phyloP scores from a whole-genome alignment of 1,284 basidiomycete species.

The Peniophora sp. region DNA sequence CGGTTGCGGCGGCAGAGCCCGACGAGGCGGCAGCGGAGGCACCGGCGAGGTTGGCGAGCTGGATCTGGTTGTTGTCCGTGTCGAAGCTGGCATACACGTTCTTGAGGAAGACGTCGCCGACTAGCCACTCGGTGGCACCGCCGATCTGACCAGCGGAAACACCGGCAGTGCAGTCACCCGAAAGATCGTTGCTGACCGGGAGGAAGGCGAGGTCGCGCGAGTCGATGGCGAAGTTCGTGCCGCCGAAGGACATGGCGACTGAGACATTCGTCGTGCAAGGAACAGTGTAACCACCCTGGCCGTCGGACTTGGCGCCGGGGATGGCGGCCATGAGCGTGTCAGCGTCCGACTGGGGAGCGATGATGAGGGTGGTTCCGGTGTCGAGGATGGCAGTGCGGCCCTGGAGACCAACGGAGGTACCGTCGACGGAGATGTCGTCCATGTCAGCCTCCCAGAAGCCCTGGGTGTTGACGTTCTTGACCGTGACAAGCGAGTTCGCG shows the following conservation, averaged over 20 bases:
- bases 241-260: conserved; percentile 66
- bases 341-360: conserved; percentile 55
- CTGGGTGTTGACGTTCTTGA: conserved; percentile 52
- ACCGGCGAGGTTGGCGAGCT: conserved; percentile 41
- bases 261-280: conserved; percentile 66
- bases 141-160: conserved; percentile 62
- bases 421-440: conserved; percentile 51
- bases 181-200: conserved; percentile 57
- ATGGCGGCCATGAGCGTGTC: conserved; percentile 50
- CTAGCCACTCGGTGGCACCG: conserved; percentile 66
- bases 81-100: conserved; percentile 76
- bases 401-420: conserved; percentile 39
- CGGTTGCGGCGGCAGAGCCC: too few species aligned
- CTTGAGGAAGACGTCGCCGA: conserved; percentile 71
- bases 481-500: conserved; percentile 40
- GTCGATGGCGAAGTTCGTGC: conserved; percentile 50
- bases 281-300: conserved; percentile 65
- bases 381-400: conserved; percentile 72
- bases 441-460: conserved; percentile 79
- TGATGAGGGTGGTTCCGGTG: conserved; percentile 68
- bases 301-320: conserved; percentile 51
- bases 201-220: conserved; percentile 65
- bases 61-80: conserved; percentile 58
- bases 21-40: too few species aligned
- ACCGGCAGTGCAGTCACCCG: conserved; percentile 67